A percentile compares a stretch with the other conserved stretches of the same genome.
These are phyloP conservation scores for Suhomyces guaymorum DNA, from an alignment of 1,139 yeast species.

Conservation along the genomic window DNA sequence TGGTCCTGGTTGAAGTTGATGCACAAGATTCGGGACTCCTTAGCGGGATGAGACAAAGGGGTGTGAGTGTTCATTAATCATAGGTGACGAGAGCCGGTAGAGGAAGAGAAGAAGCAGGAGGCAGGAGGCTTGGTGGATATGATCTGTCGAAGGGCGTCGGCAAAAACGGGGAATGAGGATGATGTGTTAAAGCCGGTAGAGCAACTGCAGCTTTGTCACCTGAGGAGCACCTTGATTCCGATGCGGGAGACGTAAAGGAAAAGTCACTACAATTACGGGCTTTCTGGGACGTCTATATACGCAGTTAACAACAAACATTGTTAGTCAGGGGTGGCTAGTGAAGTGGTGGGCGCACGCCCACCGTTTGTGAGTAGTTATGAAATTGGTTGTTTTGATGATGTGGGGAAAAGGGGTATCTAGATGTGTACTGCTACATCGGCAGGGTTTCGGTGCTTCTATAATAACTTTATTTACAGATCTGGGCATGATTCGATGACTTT, in stretches of 20 bases:
- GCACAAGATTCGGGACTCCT: slow-evolving; percentile 50
- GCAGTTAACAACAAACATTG: slow-evolving; percentile 6
- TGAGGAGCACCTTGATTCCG: background rate
- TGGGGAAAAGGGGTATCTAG: too few relatives aligned
- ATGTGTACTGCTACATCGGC: too few relatives aligned
- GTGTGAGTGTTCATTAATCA: slow-evolving; percentile 42
- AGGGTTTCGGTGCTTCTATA: too few relatives aligned
- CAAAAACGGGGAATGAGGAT: too few relatives aligned
- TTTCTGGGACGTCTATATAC: slow-evolving; percentile 4
- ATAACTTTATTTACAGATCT: too few relatives aligned
- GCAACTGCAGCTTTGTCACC: background rate
- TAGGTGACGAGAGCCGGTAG: slow-evolving; percentile 1
- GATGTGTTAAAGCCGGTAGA: background rate
- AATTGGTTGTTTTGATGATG: too few relatives aligned
- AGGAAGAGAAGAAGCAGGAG: background rate
- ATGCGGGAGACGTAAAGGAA: background rate
- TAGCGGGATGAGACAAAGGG: slow-evolving; percentile 23
- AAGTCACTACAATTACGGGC: slow-evolving; percentile 4
- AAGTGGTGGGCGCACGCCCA: background rate
- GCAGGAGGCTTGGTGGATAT: too few relatives aligned
- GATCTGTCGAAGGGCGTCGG: too few relatives aligned
- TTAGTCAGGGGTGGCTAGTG: slow-evolving; percentile 5
- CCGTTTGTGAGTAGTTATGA: too few relatives aligned
- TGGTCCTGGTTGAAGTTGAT: slow-evolving; percentile 85
- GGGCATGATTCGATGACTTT: too few relatives aligned